Percentiles rank a stretch among this genome's conserved stretches.
Conservation (phyloP, 2,329 filamentous ascomycete genomes). For the Curvularia lunata region DNA sequence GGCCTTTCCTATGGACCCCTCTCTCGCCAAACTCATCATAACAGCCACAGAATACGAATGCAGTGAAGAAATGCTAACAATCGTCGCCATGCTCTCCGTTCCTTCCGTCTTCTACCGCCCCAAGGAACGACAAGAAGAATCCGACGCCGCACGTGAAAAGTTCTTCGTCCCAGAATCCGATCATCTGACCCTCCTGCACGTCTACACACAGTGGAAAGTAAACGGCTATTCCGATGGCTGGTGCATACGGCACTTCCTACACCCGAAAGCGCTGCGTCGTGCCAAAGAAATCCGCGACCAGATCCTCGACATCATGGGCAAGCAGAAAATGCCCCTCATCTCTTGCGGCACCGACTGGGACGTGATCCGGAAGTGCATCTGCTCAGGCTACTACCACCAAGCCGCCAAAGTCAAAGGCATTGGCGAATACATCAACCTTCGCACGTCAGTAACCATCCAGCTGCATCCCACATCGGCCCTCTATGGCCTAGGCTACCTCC, state of each 20-base stretch:
- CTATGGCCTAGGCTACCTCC: conserved; percentile 90
- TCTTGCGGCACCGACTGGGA: conserved; percentile 98
- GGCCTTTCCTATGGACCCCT: conserved; percentile 97
- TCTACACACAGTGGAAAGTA: conserved; percentile 92
- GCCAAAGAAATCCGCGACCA: conserved; percentile 96
- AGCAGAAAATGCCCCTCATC: conserved; percentile 85
- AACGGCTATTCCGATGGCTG: conserved; percentile 90
- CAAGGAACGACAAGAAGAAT: conserved; percentile 95
- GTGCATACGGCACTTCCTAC: conserved; percentile 92
- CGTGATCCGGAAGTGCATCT: conserved; percentile 92
- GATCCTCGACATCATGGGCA: conserved; percentile 89
- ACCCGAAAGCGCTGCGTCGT: conserved; percentile 89
- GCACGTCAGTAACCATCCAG: conserved; percentile 92
- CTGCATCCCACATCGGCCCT: conserved; percentile 92
- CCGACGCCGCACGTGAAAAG: conserved; percentile 92
- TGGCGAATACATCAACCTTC: conserved; percentile 95
- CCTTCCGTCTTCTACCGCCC: conserved; percentile 96
- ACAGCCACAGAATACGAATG: conserved; percentile 89
- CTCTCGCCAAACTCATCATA: conserved; percentile 91
- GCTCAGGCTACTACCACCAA: conserved; percentile 97
- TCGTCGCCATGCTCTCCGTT: conserved; percentile 96
- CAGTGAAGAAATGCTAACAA: conserved; percentile 97
- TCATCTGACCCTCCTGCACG: conserved; percentile 92
- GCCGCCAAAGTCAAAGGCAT: conserved; percentile 95
- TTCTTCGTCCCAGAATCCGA: conserved; percentile 99